These are phyloP conservation scores for Ramaria sp. DNA, from an alignment of 768 basidiomycete species.

Conservation along the genomic window DNA sequence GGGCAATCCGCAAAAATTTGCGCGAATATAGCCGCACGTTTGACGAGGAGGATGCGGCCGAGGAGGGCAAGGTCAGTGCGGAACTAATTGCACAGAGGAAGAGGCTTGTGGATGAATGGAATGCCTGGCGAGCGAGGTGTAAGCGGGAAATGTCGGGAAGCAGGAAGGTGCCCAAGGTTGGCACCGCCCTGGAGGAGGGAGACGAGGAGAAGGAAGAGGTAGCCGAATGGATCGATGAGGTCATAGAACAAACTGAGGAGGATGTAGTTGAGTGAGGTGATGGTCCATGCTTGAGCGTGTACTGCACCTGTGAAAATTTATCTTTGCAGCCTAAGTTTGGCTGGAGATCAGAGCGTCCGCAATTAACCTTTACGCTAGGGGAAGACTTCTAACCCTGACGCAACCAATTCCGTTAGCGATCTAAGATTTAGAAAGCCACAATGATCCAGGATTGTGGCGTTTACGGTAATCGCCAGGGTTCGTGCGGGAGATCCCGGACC, in stretches of 20 bases:
- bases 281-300: constrained; percentile 8
- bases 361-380: background rate
- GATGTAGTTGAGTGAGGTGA: constrained; percentile 40
- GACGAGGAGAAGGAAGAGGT: constrained; percentile 68
- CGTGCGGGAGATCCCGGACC: constrained; percentile 1
- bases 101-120: constrained; percentile 96
- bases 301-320: background rate
- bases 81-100: constrained; percentile 86
- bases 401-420: background rate
- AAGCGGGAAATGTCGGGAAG: constrained; percentile 56
- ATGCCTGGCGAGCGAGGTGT: constrained; percentile 81
- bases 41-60: constrained; percentile 94
- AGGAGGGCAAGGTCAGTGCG: constrained; percentile 89
- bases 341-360: background rate
- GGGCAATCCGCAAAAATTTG: constrained; percentile 76
- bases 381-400: background rate
- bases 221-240: constrained; percentile 89
- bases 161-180: constrained; percentile 26
- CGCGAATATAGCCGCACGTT: constrained; percentile 85
- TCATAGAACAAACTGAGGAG: constrained; percentile 88
- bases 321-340: no score
- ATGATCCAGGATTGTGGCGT: background rate
- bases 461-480: background rate
- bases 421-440: background rate
- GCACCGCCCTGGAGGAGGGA: constrained; percentile 15